Percentiles rank a stretch among this genome's conserved stretches.
Evolutionary conservation across 78 protist species (phyloP).

Genomic region (Dictyostelium citrinum): DNA sequence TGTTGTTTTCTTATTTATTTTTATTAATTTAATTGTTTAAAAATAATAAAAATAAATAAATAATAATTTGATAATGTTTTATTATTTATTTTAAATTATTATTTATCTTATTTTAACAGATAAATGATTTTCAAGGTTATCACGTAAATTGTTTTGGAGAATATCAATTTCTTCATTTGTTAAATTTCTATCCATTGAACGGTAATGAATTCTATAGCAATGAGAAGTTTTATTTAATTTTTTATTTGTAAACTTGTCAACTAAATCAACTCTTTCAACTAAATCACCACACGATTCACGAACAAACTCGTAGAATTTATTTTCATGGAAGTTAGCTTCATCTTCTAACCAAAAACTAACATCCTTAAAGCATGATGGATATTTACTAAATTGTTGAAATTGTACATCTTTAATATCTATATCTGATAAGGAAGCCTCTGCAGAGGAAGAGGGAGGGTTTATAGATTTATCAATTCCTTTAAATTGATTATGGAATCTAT

Average conservation of each 20-base stretch:
- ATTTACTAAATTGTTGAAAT: constrained; percentile 76
- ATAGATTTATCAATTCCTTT: neutral
- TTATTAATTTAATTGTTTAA: no score
- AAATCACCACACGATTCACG: constrained; percentile 89
- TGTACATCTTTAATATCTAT: constrained; percentile 3
- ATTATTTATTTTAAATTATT: neutral
- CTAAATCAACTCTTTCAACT: constrained; percentile 82
- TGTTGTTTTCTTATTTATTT: no score
- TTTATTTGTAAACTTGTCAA: constrained; percentile 88
- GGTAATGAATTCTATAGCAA: constrained; percentile 91
- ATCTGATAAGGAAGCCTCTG: neutral
- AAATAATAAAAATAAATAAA: no score
- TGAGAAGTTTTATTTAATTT: constrained; percentile 69
- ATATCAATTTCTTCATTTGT: constrained; percentile 74
- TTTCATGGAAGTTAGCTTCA: constrained; percentile 64
- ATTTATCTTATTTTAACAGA: constrained; percentile 37
- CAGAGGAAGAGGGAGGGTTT: neutral
- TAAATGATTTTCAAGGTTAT: constrained; percentile 9
- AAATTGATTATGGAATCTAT: constrained; percentile 88
- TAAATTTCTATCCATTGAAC: constrained; percentile 89
- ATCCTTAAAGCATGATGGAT: constrained; percentile 87
- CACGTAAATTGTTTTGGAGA: constrained; percentile 5
- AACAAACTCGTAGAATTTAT: constrained; percentile 85
- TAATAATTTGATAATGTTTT: no score
- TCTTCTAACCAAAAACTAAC: constrained; percentile 88